Conservation (phyloP, 1,139 yeast species). For the Waltiozyma sp. region DNA sequence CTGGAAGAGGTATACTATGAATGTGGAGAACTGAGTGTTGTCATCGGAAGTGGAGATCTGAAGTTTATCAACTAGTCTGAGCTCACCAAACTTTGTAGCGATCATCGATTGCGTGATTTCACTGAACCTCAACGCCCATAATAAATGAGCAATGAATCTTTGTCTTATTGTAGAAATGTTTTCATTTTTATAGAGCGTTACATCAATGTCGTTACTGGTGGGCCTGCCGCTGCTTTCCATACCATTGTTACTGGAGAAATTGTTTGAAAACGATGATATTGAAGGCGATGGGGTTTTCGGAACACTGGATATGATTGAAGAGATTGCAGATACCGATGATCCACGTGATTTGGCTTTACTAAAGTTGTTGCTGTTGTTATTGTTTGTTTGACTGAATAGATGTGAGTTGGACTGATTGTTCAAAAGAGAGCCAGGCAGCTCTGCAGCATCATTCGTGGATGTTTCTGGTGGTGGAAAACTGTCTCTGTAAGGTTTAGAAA, state of each 20-base stretch:
- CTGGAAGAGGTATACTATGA: slow-evolving; percentile 23
- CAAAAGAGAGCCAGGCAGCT: too few relatives aligned
- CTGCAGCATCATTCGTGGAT: too few relatives aligned
- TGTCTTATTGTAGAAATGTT: too few relatives aligned
- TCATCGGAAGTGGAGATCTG: slow-evolving; percentile 12
- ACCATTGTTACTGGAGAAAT: neutral
- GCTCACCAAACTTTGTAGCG: slow-evolving; percentile 19
- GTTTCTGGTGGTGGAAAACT: neutral
- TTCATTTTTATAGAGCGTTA: too few relatives aligned
- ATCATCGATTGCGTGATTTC: slow-evolving; percentile 12
- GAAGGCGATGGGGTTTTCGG: slow-evolving; percentile 20
- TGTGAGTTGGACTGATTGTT: too few relatives aligned
- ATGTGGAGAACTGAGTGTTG: slow-evolving; percentile 11
- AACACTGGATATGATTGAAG: slow-evolving; percentile 27
- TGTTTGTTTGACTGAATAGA: too few relatives aligned
- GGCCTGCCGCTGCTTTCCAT: slow-evolving; percentile 2
- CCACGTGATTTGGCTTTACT: slow-evolving; percentile 22
- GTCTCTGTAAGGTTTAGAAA: neutral
- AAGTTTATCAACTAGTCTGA: slow-evolving; percentile 24
- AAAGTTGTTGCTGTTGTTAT: slow-evolving; percentile 1
- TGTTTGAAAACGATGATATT: slow-evolving; percentile 8
- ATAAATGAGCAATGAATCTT: neutral
- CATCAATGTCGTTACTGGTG: too few relatives aligned
- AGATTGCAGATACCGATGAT: slow-evolving; percentile 26
- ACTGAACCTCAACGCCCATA: slow-evolving; percentile 12